Base-by-base conservation (phyloP, 352 stramenopile genomes). In the Phytopythium kandeliae region DNA sequence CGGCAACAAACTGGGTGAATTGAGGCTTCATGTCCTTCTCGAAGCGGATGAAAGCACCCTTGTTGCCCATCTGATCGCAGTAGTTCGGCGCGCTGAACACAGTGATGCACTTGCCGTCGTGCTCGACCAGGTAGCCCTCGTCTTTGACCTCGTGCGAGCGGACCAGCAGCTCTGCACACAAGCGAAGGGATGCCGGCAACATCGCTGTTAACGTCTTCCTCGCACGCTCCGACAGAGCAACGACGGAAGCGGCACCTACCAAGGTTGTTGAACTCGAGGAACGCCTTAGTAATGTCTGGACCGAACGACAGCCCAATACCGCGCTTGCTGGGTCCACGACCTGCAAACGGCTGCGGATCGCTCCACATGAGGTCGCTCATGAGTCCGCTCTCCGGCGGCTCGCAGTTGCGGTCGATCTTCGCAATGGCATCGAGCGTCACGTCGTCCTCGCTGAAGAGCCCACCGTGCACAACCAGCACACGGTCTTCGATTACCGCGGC, bases 81-180 rank as follows among this genome's bases (percentile, higher is more conserved):
- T 99, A 99, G 68, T 99, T 99, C 12, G 97, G 96, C 36, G 97
- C 97, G 26, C 83, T 98, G 65, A 99, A 99, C 28, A 99, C 94
- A 10, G 97, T 99, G 62, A 99, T 99, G 55, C 96, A 99, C 66
- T 98, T 98, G 48, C 97, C 97, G 45, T 98, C 96, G 76, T 99
- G 97, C 74, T 99, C 97, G 17, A 99, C 92, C 50, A 99, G 74
- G 70, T 99, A 99, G 22, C 97, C 97, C 62, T 99, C 96, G 65
- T 99, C 96, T 65, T 98, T 98, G 42, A 99, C 96, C 71, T 99
- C 97, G 73, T 99, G 97, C 49, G 92, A 99, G 38, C 97, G 85
- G 38, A 99, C 95, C 25, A 99, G 66, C 51, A 99, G 67, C 25
- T 98, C 82, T 95, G 45, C 26, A 60, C 17, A 21, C 22, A 28